A percentile compares a stretch with the other conserved stretches of the same genome.
Evolutionary conservation across 805 yeast genomes (phyloP).

Genomic region (Torulaspora maleeae): DNA sequence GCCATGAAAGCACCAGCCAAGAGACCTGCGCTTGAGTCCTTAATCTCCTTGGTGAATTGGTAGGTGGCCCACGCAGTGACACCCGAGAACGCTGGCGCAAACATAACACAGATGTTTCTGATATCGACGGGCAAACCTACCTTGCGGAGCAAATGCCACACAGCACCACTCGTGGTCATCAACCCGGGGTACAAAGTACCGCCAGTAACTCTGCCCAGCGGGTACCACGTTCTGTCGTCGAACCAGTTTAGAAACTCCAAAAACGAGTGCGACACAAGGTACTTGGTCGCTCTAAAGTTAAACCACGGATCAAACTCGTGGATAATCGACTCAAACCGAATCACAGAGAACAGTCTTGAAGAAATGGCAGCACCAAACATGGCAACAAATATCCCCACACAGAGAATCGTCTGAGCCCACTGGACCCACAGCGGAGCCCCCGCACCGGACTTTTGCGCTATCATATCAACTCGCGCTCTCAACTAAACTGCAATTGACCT

Average conservation of each 20-base stretch:
- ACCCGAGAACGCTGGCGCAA: constrained; percentile 96
- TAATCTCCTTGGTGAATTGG: constrained; percentile 82
- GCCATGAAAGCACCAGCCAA: constrained; percentile 93
- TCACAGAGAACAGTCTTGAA: constrained; percentile 91
- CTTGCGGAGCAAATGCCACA: constrained; percentile 66
- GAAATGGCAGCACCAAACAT: constrained; percentile 90
- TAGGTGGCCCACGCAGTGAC: constrained; percentile 88
- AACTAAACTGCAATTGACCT: constrained; percentile 1
- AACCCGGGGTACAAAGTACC: constrained; percentile 97
- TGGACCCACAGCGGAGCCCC: constrained; percentile 7
- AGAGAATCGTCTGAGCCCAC: constrained; percentile 38
- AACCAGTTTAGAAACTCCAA: constrained; percentile 96
- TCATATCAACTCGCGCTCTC: neutral
- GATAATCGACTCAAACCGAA: constrained; percentile 91
- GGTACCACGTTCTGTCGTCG: constrained; percentile 98
- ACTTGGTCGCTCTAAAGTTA: constrained; percentile 94
- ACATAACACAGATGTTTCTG: constrained; percentile 88
- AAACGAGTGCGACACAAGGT: constrained; percentile 75
- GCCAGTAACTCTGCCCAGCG: constrained; percentile 97
- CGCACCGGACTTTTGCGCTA: neutral
- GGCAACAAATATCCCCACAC: constrained; percentile 62
- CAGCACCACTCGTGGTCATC: constrained; percentile 94
- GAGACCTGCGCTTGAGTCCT: constrained; percentile 83
- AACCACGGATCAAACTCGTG: constrained; percentile 98
- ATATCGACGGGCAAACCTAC: constrained; percentile 84